These are phyloP conservation scores for Ceratorhiza oryzae-sativae DNA, from an alignment of 1,284 basidiomycete species.

Conservation along the genomic window DNA sequence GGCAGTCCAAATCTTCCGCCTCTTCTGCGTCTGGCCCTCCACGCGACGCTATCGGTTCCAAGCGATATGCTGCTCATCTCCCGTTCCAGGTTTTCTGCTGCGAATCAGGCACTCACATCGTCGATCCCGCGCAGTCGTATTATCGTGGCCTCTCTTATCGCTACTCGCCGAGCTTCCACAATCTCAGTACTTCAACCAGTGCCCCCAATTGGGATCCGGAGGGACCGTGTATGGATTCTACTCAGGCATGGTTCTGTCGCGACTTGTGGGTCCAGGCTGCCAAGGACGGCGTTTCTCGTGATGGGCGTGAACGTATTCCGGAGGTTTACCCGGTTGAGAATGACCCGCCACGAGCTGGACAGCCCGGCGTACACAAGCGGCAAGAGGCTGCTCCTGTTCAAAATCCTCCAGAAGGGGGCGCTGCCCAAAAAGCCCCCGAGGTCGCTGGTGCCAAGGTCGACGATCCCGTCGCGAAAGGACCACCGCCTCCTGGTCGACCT, in stretches of 20 bases:
- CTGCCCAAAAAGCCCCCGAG: conserved; percentile 38
- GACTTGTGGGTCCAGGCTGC: conserved; percentile 91
- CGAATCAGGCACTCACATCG: conserved; percentile 92
- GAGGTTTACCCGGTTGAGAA: conserved; percentile 37
- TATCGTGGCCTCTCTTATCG: conserved; percentile 87
- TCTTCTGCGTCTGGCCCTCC: conserved; percentile 90
- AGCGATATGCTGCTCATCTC: conserved; percentile 86
- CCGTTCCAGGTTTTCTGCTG: conserved; percentile 98
- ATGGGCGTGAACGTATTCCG: conserved; percentile 46
- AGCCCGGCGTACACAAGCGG: conserved; percentile 7
- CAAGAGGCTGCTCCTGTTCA: conserved; percentile 28
- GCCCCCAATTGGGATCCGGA: conserved; percentile 70
- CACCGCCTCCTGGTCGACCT: conserved; percentile 39
- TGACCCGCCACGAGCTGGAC: neutral
- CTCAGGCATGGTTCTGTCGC: conserved; percentile 94
- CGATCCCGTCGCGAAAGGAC: conserved; percentile 35
- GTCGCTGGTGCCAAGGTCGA: conserved; percentile 47
- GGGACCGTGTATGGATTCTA: conserved; percentile 88
- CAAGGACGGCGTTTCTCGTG: conserved; percentile 66
- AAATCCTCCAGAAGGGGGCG: too few relatives aligned
- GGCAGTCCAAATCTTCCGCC: conserved; percentile 90
- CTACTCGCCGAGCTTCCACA: conserved; percentile 78
- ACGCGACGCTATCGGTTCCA: conserved; percentile 77
- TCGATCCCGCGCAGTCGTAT: conserved; percentile 92
- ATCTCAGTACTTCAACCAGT: conserved; percentile 61